phyloP scores from a whole-genome alignment of 106 monocot species.

The Dactylorhiza incarnata region DNA sequence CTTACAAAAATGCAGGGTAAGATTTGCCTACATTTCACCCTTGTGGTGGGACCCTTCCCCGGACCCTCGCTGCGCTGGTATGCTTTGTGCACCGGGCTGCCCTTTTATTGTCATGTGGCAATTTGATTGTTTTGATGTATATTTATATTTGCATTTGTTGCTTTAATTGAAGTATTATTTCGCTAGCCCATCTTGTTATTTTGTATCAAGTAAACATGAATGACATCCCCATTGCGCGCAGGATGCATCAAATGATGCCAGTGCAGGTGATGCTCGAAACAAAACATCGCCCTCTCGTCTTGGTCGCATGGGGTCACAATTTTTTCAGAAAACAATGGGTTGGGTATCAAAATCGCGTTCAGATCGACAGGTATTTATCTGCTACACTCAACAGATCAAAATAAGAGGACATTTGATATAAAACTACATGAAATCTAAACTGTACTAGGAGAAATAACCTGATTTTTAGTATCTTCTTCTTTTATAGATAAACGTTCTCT shows the following conservation, averaged over 20 bases:
- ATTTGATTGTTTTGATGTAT: background rate
- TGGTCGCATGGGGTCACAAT: constrained; percentile 52
- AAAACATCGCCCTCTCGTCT: constrained; percentile 54
- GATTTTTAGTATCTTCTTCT: too few relatives aligned
- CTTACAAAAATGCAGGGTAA: too few relatives aligned
- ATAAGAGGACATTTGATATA: too few relatives aligned
- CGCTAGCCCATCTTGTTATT: background rate
- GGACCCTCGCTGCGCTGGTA: too few relatives aligned
- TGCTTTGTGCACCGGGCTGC: too few relatives aligned
- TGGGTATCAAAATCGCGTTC: constrained; percentile 61
- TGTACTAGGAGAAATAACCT: too few relatives aligned
- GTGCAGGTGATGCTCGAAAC: constrained; percentile 34
- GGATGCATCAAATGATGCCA: constrained; percentile 25
- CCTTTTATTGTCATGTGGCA: background rate
- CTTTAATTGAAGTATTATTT: background rate
- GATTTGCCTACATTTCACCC: too few relatives aligned
- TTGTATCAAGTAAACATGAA: background rate
- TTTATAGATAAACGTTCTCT: too few relatives aligned
- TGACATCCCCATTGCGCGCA: constrained; percentile 8
- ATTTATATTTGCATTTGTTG: background rate
- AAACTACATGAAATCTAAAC: too few relatives aligned
- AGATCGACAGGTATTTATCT: constrained; percentile 50
- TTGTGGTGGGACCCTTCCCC: too few relatives aligned
- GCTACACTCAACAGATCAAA: background rate
- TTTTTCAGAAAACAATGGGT: constrained; percentile 70